phyloP scores from a whole-genome alignment of 1,284 basidiomycete species.

The Lignosus rhinocerotis region DNA sequence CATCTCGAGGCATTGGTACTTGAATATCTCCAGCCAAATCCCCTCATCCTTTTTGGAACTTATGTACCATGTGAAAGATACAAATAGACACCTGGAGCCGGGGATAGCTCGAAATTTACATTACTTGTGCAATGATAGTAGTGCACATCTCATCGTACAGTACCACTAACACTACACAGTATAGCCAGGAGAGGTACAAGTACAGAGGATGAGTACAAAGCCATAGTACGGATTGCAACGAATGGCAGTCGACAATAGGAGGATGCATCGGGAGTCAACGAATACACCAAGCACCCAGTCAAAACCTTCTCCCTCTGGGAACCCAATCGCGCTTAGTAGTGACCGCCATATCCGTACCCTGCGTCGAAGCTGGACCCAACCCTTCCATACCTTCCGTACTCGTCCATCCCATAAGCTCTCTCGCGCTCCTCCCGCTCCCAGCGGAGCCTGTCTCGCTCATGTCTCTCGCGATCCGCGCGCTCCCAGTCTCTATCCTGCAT shows the following conservation, averaged over 20 bases:
- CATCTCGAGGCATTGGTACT: too few species aligned
- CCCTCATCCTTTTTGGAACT: too few species aligned
- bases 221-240: too few species aligned
- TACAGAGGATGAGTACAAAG: neutral
- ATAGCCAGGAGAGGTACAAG: neutral
- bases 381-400: slow-evolving; percentile 6
- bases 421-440: slow-evolving; percentile 13
- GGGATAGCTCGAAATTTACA: too few species aligned
- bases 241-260: too few species aligned
- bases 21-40: too few species aligned
- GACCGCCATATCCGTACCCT: neutral
- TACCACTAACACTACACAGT: neutral
- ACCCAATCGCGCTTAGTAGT: neutral
- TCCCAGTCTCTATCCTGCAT: slow-evolving; percentile 4
- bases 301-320: too few species aligned
- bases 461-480: slow-evolving; percentile 12
- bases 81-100: too few species aligned
- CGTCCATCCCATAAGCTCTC: slow-evolving; percentile 3
- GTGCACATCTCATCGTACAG: neutral
- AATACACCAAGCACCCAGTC: too few species aligned
- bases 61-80: too few species aligned
- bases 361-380: neutral
- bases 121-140: too few species aligned
- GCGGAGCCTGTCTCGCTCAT: slow-evolving; percentile 9
- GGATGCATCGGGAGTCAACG: too few species aligned